Evolutionary conservation across 805 yeast genomes (phyloP).

Genomic region (Suhomyces xylopsoci): DNA sequence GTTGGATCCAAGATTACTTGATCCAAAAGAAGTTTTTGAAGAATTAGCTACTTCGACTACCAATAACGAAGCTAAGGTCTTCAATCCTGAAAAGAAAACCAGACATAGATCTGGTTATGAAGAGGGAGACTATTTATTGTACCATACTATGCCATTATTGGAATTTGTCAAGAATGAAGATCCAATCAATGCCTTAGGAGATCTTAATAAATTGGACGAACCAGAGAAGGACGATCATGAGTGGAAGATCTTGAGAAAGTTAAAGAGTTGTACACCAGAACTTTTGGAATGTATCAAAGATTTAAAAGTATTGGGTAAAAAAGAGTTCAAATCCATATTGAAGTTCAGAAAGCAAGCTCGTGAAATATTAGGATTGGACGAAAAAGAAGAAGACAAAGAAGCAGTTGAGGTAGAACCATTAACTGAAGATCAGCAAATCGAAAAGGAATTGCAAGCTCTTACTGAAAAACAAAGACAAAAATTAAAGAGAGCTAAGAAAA

Average conservation of each 20-base stretch:
- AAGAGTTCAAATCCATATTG: slow-evolving; percentile 81
- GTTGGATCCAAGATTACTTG: slow-evolving; percentile 87
- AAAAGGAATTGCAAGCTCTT: slow-evolving; percentile 74
- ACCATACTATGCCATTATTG: slow-evolving; percentile 67
- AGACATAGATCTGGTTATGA: slow-evolving; percentile 96
- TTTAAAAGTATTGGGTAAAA: slow-evolving; percentile 88
- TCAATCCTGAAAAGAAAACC: slow-evolving; percentile 87
- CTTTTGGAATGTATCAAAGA: slow-evolving; percentile 82
- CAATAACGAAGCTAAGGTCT: slow-evolving; percentile 84
- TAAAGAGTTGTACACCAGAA: slow-evolving; percentile 77
- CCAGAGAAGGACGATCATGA: slow-evolving; percentile 56
- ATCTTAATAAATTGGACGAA: slow-evolving; percentile 63
- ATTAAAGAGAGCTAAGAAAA: slow-evolving; percentile 77
- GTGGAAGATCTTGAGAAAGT: slow-evolving; percentile 65
- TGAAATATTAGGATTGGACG: slow-evolving; percentile 66
- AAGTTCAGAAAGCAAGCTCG: slow-evolving; percentile 90
- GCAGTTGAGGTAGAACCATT: slow-evolving; percentile 65
- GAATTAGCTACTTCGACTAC: slow-evolving; percentile 69
- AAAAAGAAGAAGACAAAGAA: slow-evolving; percentile 47
- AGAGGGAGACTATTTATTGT: slow-evolving; percentile 78
- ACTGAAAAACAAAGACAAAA: slow-evolving; percentile 67
- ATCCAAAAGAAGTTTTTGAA: slow-evolving; percentile 91
- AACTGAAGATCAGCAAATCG: slow-evolving; percentile 87
- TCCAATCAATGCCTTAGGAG: slow-evolving; percentile 80
- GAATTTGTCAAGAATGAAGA: slow-evolving; percentile 82